Conservation (phyloP, 352 stramenopile genomes). For the Phytophthora colocasiae region DNA sequence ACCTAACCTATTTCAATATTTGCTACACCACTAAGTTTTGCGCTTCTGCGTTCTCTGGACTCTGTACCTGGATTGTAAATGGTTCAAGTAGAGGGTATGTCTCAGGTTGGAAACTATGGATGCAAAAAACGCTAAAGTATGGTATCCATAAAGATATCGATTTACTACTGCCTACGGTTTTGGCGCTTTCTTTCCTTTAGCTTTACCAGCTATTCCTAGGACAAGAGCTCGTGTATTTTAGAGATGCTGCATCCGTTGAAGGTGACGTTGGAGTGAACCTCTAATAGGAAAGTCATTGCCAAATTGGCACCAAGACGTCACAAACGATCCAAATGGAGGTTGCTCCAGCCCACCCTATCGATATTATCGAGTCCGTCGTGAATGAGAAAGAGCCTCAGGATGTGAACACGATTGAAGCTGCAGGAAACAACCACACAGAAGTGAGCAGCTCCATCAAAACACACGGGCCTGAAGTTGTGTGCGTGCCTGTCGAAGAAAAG, state of each 20-base stretch:
- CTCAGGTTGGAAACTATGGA: too few species aligned
- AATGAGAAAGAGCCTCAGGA: slow-evolving; percentile 16
- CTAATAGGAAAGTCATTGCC: slow-evolving; percentile 14
- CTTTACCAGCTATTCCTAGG: slow-evolving; percentile 16
- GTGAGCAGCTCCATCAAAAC: neutral
- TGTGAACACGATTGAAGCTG: neutral
- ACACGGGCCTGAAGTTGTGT: slow-evolving; percentile 5
- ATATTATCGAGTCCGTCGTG: slow-evolving; percentile 12
- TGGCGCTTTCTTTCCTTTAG: too few species aligned
- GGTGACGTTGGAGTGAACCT: too few species aligned
- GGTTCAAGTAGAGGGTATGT: too few species aligned
- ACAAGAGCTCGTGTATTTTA: neutral
- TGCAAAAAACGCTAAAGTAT: too few species aligned
- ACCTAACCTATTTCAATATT: too few species aligned
- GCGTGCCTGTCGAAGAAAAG: slow-evolving; percentile 13
- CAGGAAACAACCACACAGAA: slow-evolving; percentile 15
- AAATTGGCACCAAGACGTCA: slow-evolving; percentile 12
- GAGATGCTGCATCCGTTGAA: neutral
- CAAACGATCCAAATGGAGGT: slow-evolving; percentile 21
- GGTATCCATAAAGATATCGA: too few species aligned
- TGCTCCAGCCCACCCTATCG: slow-evolving; percentile 3
- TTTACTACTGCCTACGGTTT: too few species aligned
- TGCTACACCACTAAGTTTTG: too few species aligned
- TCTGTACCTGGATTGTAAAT: too few species aligned
- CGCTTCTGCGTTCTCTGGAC: too few species aligned